phyloP scores from a whole-genome alignment of 257 asterid genomes.

The Phtheirospermum japonicum region DNA sequence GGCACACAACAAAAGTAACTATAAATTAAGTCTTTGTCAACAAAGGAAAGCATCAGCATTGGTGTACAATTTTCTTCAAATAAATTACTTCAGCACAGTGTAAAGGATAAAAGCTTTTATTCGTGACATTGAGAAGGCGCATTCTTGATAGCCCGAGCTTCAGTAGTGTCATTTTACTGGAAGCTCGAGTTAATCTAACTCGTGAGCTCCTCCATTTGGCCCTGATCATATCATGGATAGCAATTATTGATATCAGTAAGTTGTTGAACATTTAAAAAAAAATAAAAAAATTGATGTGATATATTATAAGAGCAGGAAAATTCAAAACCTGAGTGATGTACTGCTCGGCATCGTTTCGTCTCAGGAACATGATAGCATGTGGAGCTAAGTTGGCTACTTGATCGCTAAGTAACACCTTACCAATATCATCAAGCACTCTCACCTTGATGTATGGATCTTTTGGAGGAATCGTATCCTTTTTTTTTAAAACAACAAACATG shows the following conservation, averaged over 20 bases:
- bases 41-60: too few relatives aligned
- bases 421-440: slow-evolving; percentile 81
- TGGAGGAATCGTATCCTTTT: slow-evolving; percentile 91
- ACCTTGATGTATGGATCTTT: slow-evolving; percentile 95
- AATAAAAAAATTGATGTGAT: not conserved
- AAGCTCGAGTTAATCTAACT: slow-evolving; percentile 32
- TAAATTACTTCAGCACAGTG: too few relatives aligned
- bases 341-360: slow-evolving; percentile 91
- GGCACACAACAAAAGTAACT: too few relatives aligned
- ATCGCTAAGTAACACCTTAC: slow-evolving; percentile 73
- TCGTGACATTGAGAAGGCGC: too few relatives aligned
- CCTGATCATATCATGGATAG: slow-evolving; percentile 41
- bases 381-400: slow-evolving; percentile 73
- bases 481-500: slow-evolving; percentile 22
- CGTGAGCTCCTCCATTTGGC: slow-evolving; percentile 87
- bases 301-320: not conserved
- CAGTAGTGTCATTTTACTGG: too few relatives aligned
- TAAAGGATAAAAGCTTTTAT: too few relatives aligned
- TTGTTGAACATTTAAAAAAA: slow-evolving; percentile 7
- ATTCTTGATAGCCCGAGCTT: too few relatives aligned
- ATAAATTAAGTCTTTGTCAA: too few relatives aligned
- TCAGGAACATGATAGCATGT: slow-evolving; percentile 84
- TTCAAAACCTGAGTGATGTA: slow-evolving; percentile 57
- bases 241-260: slow-evolving; percentile 4
- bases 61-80: too few relatives aligned